Base-by-base conservation (phyloP, 1,139 yeast species). In the Taiozyma sp. region DNA sequence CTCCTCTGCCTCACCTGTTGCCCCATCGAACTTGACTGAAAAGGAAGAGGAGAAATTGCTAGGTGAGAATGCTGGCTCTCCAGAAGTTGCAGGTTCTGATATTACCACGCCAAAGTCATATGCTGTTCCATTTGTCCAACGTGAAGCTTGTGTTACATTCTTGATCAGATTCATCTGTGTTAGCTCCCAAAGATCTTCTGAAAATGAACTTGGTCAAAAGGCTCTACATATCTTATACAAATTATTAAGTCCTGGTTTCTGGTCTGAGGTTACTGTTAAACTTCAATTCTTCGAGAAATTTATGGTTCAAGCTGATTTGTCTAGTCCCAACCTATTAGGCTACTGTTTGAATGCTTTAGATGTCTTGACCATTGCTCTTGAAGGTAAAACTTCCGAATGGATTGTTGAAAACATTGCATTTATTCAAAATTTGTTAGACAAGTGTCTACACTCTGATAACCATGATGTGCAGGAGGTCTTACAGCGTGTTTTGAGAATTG, bases 61-160 rank as follows among this genome's bases (percentile, higher is more conserved):
- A 2, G 53, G 45, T 3, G 49, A 47, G 6, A 44, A 45, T 30
- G 44, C 57, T 19, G 51, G 49, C 0, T 49, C 57, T 16, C 45
- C 50, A 10, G 62, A 57, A n/a, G 48, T 60, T 11, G 45, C 59
- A 8, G 47, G 50, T 14, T 43, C 62, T 16, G 65, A 62, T 42
- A 61, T 61, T 6, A 55, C 61, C 1, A 57, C 64, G 1, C 63
- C 66, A 40, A 56, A 50, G 42, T 68, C 65, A 41, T 86, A 83
- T 58, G 65, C 74, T 3, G 82, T 90, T 48, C 95, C 97, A 2
- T 78, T 85, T 55, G 81, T 85, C 24, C 91, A 88, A 63, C 75
- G 95, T 45, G 98, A 91, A 66, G 89, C 97, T 0, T 89, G 95
- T 65, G 84, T 90, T n/a, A 90, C 96, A 0, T 91, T 88, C 65